Evolutionary conservation across 192 early-diverging fungal species (phyloP), one percentile per base, ranked within the genome.

Genomic region (Podila minutissima): DNA sequence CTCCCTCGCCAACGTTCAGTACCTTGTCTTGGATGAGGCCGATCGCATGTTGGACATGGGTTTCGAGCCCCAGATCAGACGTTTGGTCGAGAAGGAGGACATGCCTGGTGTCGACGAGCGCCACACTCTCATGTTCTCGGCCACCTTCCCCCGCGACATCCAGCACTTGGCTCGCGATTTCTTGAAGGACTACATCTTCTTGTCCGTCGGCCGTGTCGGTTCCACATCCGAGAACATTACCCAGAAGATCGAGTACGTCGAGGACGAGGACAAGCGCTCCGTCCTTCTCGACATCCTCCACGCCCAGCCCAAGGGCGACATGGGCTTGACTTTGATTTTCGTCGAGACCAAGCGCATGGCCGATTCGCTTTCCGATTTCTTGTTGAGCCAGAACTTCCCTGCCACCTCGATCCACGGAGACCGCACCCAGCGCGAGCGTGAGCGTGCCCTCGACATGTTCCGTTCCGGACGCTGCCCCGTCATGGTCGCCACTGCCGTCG

Each of bases 341-440:
- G 96, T 97, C 19, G 96, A 97, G 84, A 99, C 97, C 67, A 99
- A 97, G 88, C 90, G 95, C 59, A 92, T 91, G 87, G 97, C 96
- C 17, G 97, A 99, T 76, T 90, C 92, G 62, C 89, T 98, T 28
- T 92, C 89, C 72, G 92, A 95, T 83, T 94, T 92, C 62, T 85
- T 99, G 72, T 75, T 90, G 37, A 68, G 85, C 72, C 85, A 92
- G 71, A 86, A 85, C 74, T 96, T 97, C 84, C 92, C 94, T n/a
- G 97, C 97, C 17, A 95, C 97, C 22, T 88, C 96, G 41, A 99
- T 99, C 84, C 97, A 99, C 83, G 98, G 98, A 53, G 97, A 98
- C 82, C 91, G 96, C 63, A 94, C 94, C 20, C 97, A 99, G 85
- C 90, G 93, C 38, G 98, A 98, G 81, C 94, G 98, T 84, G 97